These are phyloP conservation scores for Aethionema arabicum DNA, from an alignment of 345 rosid species.

Conservation along the genomic window DNA sequence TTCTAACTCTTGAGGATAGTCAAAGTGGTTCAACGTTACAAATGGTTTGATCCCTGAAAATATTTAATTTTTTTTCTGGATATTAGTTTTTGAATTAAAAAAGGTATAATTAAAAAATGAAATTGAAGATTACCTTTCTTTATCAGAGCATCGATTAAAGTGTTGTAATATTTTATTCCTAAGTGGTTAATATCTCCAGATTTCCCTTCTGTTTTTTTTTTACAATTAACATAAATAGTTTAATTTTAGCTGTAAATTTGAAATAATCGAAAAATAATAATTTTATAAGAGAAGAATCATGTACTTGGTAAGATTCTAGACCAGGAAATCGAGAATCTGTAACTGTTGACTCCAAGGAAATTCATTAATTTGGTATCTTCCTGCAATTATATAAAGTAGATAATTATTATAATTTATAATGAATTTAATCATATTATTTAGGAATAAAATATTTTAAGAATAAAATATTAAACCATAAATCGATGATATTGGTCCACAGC, in stretches of 20 bases:
- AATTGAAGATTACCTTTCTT: slow-evolving; percentile 37
- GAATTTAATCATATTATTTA: background rate
- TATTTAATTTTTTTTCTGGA: background rate
- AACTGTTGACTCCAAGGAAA: slow-evolving; percentile 59
- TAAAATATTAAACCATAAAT: slow-evolving; percentile 22
- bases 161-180: slow-evolving; percentile 64
- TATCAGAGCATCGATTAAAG: slow-evolving; percentile 54
- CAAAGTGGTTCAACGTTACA: slow-evolving; percentile 64
- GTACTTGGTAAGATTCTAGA: slow-evolving; percentile 74
- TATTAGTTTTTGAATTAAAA: background rate
- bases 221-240: background rate
- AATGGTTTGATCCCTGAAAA: slow-evolving; percentile 67
- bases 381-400: slow-evolving; percentile 34
- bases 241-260: background rate
- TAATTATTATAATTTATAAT: background rate
- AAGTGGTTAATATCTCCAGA: slow-evolving; percentile 53
- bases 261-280: too few species aligned
- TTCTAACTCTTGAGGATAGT: slow-evolving; percentile 71
- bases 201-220: slow-evolving; percentile 57
- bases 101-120: background rate
- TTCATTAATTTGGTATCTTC: slow-evolving; percentile 65
- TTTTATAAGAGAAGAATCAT: background rate
- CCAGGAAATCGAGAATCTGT: slow-evolving; percentile 82
- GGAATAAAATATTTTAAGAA: background rate
- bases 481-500: slow-evolving; percentile 38